phyloP scores from a whole-genome alignment of 2,329 filamentous ascomycete species.

The Aureobasidium sp. region DNA sequence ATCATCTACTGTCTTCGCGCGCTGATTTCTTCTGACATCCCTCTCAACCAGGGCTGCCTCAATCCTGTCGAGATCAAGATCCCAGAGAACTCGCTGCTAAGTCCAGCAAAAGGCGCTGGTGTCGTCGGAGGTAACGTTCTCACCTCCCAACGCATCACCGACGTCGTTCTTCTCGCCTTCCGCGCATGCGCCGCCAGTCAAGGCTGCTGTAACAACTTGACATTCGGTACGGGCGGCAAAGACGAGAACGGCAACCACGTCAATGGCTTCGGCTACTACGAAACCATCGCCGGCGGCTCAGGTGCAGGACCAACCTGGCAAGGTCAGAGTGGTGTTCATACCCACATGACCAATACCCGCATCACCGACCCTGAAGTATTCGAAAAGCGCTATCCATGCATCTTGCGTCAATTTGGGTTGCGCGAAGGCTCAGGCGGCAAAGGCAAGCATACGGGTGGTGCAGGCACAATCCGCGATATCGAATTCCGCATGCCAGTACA shows the following conservation, averaged over 20 bases:
- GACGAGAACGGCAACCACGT: constrained; percentile 44
- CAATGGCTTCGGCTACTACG: constrained; percentile 72
- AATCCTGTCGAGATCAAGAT: constrained; percentile 66
- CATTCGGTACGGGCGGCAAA: constrained; percentile 68
- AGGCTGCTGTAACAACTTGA: constrained; percentile 72
- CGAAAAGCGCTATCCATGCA: constrained; percentile 63
- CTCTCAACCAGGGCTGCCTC: constrained; percentile 72
- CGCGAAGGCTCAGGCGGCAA: constrained; percentile 53
- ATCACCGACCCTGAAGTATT: constrained; percentile 72
- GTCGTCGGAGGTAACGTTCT: constrained; percentile 74
- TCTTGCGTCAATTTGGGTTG: constrained; percentile 60
- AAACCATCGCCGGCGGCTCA: constrained; percentile 67
- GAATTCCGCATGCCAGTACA: constrained; percentile 68
- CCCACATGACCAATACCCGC: constrained; percentile 73
- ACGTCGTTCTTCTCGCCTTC: constrained; percentile 70
- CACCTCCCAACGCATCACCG: constrained; percentile 66
- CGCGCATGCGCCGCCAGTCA: constrained; percentile 65
- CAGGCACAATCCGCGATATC: constrained; percentile 66
- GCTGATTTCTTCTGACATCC: constrained; percentile 55
- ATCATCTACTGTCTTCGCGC: constrained; percentile 48
- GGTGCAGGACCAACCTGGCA: constrained; percentile 65
- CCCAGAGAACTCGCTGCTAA: constrained; percentile 61
- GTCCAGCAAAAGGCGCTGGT: constrained; percentile 63
- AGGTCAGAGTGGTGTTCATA: constrained; percentile 63
- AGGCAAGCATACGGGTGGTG: constrained; percentile 58